Conservation (phyloP, 495 filamentous ascomycete genomes). For the Penicillium herquei region DNA sequence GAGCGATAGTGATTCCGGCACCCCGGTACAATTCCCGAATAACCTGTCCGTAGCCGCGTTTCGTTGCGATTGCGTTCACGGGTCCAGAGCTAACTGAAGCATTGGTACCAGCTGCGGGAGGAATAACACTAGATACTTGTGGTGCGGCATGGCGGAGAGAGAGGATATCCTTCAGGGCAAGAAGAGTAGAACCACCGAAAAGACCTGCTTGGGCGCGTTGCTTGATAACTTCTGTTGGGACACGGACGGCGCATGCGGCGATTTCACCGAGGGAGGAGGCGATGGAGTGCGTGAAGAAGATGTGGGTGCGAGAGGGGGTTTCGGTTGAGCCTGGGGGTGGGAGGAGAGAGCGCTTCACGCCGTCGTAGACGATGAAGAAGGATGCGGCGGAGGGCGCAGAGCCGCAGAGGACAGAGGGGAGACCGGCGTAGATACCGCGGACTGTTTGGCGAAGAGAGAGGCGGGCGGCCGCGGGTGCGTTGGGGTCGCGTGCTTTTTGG, state of each 20-base stretch:
- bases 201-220: constrained; percentile 89
- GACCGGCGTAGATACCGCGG: constrained; percentile 68
- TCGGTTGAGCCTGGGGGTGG: constrained; percentile 15
- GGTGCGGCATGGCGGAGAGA: constrained; percentile 35
- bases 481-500: constrained; percentile 76
- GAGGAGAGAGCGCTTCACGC: constrained; percentile 62
- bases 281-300: constrained; percentile 66
- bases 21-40: constrained; percentile 86
- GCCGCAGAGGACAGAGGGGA: constrained; percentile 66
- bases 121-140: background rate
- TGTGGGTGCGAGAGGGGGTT: constrained; percentile 33
- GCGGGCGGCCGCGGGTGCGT: constrained; percentile 53
- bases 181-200: constrained; percentile 48
- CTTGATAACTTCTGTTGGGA: constrained; percentile 96
- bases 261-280: constrained; percentile 90
- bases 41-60: constrained; percentile 54
- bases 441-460: constrained; percentile 52
- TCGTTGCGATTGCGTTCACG: constrained; percentile 10
- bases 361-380: constrained; percentile 97
- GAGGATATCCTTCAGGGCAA: constrained; percentile 69
- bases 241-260: constrained; percentile 86
- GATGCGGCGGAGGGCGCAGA: constrained; percentile 95
- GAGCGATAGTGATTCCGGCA: constrained; percentile 85
- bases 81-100: background rate
- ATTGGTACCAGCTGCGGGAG: constrained; percentile 1